These are phyloP conservation scores for Nothophaeocryptopus gaeumannii DNA, from an alignment of 2,329 filamentous ascomycete genomes.

Conservation along the genomic window DNA sequence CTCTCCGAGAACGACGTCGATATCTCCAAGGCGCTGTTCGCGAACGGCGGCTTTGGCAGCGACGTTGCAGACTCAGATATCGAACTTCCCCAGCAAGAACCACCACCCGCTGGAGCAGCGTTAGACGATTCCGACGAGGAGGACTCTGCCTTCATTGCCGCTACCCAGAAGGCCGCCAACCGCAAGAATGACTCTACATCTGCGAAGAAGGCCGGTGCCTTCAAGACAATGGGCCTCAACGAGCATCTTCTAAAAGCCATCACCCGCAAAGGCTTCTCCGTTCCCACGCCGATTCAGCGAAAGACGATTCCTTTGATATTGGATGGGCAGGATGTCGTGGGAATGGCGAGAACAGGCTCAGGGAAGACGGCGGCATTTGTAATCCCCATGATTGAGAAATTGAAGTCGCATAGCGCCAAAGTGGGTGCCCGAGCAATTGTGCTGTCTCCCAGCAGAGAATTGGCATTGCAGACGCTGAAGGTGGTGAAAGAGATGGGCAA, in stretches of 20 bases:
- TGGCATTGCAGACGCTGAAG: conserved; percentile 91
- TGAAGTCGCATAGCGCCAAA: conserved; percentile 82
- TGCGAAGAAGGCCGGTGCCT: conserved; percentile 93
- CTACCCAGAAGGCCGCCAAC: conserved; percentile 81
- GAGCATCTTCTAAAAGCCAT: conserved; percentile 84
- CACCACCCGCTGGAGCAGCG: conserved; percentile 4
- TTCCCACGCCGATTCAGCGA: conserved; percentile 94
- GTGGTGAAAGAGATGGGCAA: conserved; percentile 92
- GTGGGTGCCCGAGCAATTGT: conserved; percentile 85
- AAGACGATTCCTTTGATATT: conserved; percentile 92
- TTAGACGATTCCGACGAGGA: conserved; percentile 45
- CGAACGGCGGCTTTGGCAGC: conserved; percentile 50
- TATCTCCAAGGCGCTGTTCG: conserved; percentile 68
- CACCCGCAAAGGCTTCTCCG: conserved; percentile 86
- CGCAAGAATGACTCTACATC: conserved; percentile 78
- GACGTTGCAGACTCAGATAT: conserved; percentile 26
- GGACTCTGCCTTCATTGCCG: conserved; percentile 86
- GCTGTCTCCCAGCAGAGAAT: conserved; percentile 86
- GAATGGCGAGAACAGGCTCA: conserved; percentile 97
- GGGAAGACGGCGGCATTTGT: conserved; percentile 98
- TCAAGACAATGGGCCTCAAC: conserved; percentile 91
- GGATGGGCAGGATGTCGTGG: conserved; percentile 91
- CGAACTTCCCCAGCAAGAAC: conserved; percentile 8
- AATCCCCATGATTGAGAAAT: conserved; percentile 93
- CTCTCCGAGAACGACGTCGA: conserved; percentile 88